These are phyloP conservation scores for Pelargonium cotyledonis DNA, from an alignment of 441 rosid genomes.

Conservation along the genomic window DNA sequence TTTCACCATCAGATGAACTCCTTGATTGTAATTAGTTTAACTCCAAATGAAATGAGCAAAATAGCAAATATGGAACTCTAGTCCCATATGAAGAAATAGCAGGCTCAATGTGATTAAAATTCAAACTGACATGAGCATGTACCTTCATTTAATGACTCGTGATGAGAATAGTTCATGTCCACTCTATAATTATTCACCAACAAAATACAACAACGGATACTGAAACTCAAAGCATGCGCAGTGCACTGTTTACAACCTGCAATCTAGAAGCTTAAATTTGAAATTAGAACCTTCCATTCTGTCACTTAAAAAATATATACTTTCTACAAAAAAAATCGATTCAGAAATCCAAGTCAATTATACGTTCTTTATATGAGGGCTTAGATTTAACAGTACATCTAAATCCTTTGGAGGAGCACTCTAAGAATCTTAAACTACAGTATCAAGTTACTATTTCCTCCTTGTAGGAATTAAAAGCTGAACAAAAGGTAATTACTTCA, in stretches of 20 bases:
- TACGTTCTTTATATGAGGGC: too few relatives aligned
- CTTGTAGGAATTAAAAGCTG: too few relatives aligned
- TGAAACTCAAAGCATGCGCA: neutral
- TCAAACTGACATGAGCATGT: neutral
- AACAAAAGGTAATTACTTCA: neutral
- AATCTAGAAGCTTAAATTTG: constrained; percentile 1
- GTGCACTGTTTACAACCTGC: neutral
- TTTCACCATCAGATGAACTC: neutral
- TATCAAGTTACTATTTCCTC: too few relatives aligned
- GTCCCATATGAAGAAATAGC: neutral
- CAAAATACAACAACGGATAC: neutral
- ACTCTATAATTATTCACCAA: neutral
- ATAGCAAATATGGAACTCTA: neutral
- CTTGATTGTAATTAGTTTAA: neutral
- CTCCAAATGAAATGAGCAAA: neutral
- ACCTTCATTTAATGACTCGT: neutral
- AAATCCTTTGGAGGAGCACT: too few relatives aligned
- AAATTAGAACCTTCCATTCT: neutral
- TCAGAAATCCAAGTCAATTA: too few relatives aligned
- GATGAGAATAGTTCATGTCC: neutral
- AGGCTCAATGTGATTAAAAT: neutral
- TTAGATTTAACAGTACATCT: too few relatives aligned
- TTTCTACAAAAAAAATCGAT: too few relatives aligned
- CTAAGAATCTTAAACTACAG: too few relatives aligned
- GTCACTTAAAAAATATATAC: too few relatives aligned